Evolutionary conservation across 2,329 filamentous ascomycete species (phyloP), one percentile per base, ranked within the genome.

Genomic region (Cercospora sesami): DNA sequence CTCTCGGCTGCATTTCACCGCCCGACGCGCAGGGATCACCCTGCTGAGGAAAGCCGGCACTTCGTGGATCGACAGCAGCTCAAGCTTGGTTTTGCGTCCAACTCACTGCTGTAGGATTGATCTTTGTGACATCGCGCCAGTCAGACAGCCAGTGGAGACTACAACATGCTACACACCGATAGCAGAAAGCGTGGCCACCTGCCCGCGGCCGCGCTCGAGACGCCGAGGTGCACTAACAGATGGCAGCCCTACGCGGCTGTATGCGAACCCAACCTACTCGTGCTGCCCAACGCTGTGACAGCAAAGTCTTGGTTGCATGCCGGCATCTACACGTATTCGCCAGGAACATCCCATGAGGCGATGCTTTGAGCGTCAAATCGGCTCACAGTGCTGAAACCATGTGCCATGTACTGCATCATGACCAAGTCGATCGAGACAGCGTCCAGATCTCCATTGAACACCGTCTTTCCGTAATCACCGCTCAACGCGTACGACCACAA

Each of bases 341-440:
- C 62, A 64, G 62, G 62, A 57, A 64, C 23, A 59, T 64, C 62
- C 62, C 60, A 51, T 39, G 55, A 36, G 36, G 12, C 5, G 16
- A 57, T 36, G 31, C 30, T 18, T 14, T 4, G 16, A 21, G 26
- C 28, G 53, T 59, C 62, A 53, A 64, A 64, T 64, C 62, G 53
- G 31, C 62, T 33, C 21, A 53, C 51, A 36, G 10, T 28, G 31
- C 53, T 28, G 14, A 5, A 42, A 23, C 51, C 33, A 31, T 18
- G 62, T 64, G 65, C 65, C 36, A 60, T 67, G 60, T 18, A 30
- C 53, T 64, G 55, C 60, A 60, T 60, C 65, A 48, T 67, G 65
- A 61, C 36, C 60, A 28, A 62, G 53, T 48, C 66, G 66, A 68
- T 68, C 66, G 66, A 31, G 23, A 65, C 39, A 23, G 58, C 60